Base-by-base conservation (phyloP, 2,329 filamentous ascomycete species). In the Fonsecaea monophora region DNA sequence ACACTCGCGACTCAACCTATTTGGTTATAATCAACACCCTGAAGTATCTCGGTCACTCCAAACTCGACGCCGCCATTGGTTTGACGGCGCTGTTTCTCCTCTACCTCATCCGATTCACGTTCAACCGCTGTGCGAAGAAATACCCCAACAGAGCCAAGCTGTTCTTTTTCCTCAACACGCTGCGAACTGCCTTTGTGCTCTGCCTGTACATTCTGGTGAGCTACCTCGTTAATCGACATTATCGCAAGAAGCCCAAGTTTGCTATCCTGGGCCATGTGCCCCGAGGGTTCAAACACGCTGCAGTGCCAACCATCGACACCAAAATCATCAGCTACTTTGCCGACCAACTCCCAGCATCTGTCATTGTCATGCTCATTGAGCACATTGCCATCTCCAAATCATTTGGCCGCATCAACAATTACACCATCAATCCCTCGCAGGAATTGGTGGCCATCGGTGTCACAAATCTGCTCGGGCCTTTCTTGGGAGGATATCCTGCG, bases 331-430 rank as follows among this genome's bases (percentile, higher is more conserved):
- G 81, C 1, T 80, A 87, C 0, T 92, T 96, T 74, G 83, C 86
- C 0, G 82, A 83, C 53, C 85, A 97, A 70, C 82, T 98, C 3
- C 95, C 95, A 0, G 91, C 91, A 7, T 90, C 91, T 0, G 89
- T 97, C 60, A 96, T 98, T 71, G 94, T 99, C n/a, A 84, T 98
- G 65, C 84, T 98, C 40, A 96, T 98, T 68, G 95, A 98, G 79
- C 94, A 98, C 77, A 97, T 98, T 73, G 93, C 94, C 56, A 97
- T 98, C 70, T 92, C 94, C 18, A 99, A 98, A 78, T 97, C 94
- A 0, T 98, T 99, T 73, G 95, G 95, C 9, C 87, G 94, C 66
- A 87, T 97, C 73, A 98, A 97, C 82, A 96, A 97, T 81, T 99
- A 99, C 79, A 90, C 88, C 15, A 97, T 99, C 76, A 89, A 97